phyloP scores from a whole-genome alignment of 768 basidiomycete species.

The Leccinum obscurum region DNA sequence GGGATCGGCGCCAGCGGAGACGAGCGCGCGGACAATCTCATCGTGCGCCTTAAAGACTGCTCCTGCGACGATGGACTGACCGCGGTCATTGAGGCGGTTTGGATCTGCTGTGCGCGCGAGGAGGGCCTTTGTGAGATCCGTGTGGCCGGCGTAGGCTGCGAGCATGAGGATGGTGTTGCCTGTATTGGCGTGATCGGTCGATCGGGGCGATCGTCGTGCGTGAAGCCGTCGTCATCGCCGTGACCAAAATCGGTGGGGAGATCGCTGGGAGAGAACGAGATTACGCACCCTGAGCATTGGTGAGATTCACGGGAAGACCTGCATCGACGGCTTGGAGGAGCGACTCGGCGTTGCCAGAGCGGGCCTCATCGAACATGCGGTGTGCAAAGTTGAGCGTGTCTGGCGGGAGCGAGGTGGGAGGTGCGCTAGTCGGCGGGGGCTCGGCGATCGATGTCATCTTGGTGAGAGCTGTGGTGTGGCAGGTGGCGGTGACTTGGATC shows the following conservation, averaged over 20 bases:
- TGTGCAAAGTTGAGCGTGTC: conserved; percentile 53
- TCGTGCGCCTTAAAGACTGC: conserved; percentile 75
- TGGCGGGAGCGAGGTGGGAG: conserved; percentile 27
- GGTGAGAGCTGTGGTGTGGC: neutral
- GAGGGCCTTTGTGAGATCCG: conserved; percentile 50
- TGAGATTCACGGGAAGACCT: conserved; percentile 70
- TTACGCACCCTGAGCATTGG: conserved; percentile 64
- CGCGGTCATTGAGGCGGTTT: conserved; percentile 67
- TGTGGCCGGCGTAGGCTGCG: conserved; percentile 70
- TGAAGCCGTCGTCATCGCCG: neutral
- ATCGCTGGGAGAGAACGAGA: neutral
- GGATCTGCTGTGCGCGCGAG: conserved; percentile 61
- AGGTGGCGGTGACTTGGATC: no score
- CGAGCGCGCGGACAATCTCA: conserved; percentile 58
- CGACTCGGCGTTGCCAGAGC: conserved; percentile 52
- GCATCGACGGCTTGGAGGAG: conserved; percentile 63
- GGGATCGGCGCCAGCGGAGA: conserved; percentile 58
- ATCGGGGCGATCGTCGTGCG: neutral
- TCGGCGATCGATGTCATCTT: neutral
- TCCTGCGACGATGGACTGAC: conserved; percentile 74
- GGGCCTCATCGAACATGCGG: conserved; percentile 75
- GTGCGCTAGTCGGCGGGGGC: neutral
- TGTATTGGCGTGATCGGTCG: conserved; percentile 19
- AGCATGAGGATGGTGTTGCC: conserved; percentile 83
- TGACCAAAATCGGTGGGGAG: neutral